These are phyloP conservation scores for Sistotremastrum niveocremeum DNA, from an alignment of 768 basidiomycete species.

Conservation along the genomic window DNA sequence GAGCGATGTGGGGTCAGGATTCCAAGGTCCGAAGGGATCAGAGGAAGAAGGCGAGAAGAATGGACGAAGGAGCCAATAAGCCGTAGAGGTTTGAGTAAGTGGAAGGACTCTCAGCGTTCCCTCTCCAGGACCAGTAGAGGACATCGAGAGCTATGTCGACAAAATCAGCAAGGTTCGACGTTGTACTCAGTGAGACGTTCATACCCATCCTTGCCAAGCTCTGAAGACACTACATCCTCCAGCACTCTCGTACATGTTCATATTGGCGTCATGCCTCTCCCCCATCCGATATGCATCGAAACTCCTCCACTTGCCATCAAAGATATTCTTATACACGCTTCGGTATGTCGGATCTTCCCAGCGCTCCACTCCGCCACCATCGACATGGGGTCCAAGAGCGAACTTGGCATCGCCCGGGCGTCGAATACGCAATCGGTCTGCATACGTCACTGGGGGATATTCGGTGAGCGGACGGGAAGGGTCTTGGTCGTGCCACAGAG, in stretches of 20 bases:
- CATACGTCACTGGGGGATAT: conserved; percentile 55
- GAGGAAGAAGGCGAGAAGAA: conserved; percentile 37
- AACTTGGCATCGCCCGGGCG: conserved; percentile 58
- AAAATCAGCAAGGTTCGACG: too few species aligned
- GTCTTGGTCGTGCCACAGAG: conserved; percentile 44
- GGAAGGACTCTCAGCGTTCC: conserved; percentile 56
- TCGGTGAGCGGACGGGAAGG: conserved; percentile 31
- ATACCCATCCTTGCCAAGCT: conserved; percentile 47
- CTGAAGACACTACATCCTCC: conserved; percentile 37
- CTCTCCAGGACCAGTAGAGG: conserved; percentile 39
- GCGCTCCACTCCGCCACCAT: conserved; percentile 26
- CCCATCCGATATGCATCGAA: conserved; percentile 28
- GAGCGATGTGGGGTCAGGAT: conserved; percentile 34
- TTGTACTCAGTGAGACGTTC: neutral
- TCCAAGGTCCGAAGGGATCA: conserved; percentile 24
- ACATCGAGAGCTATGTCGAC: conserved; percentile 19
- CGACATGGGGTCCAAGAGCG: conserved; percentile 51
- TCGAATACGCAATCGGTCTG: conserved; percentile 62
- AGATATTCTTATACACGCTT: conserved; percentile 28
- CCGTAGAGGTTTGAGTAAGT: conserved; percentile 36
- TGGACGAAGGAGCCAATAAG: conserved; percentile 52
- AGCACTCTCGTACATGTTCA: conserved; percentile 45
- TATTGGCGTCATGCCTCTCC: conserved; percentile 30
- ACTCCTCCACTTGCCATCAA: conserved; percentile 29
- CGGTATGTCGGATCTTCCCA: conserved; percentile 38